Base-by-base conservation (phyloP, 1,139 yeast species). In the Suhomyces chickasaworum region DNA sequence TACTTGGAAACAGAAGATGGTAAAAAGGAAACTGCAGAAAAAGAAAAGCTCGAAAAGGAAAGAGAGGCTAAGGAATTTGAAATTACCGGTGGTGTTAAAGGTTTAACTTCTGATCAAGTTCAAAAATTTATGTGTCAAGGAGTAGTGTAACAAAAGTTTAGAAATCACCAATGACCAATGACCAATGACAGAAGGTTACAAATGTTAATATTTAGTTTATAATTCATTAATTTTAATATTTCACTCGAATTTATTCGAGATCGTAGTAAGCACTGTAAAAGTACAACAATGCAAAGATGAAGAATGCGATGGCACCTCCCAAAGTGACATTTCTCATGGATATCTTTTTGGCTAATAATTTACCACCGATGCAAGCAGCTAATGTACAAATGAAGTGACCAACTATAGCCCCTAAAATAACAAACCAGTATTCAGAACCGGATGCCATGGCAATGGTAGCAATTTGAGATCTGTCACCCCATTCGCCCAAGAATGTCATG, bases 381-480 rank as follows among this genome's bases (percentile, higher is more conserved):
- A 81, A 81, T 0, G 98, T 89, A 69, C 99, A 93, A n/a, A 87
- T 48, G 9, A 86, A 84, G 66, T 93, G 99, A 22, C 99, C 99
- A 39, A 86, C 65, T 37, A 90, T 82, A 18, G 96, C 96, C 49
- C 99, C 99, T 38, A 85, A 57, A 39, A 93, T 89, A 41, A 91
- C 96, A 60, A 77, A 77, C 93, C 95, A 84, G 70, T 89, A 93
- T 65, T 90, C 89, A 32, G 90, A 84, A 33, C 97, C 97, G 1
- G 99, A 97, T 41, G 98, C 98, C 95, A 93, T 87, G 44, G 99
- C 99, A 60, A 93, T 90, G 36, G 97, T 95, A 32, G 98, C 97
- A 45, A 93, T 89, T 69, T 93, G 99, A 12, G 97, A 90, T 60
- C 99, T 83, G 66, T 93, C 99, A 42, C 99, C 99, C 96, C 98